A percentile compares a stretch with the other conserved stretches of the same genome.
phyloP scores from a whole-genome alignment of 139 green algal species.

The Trebouxia sp. region DNA sequence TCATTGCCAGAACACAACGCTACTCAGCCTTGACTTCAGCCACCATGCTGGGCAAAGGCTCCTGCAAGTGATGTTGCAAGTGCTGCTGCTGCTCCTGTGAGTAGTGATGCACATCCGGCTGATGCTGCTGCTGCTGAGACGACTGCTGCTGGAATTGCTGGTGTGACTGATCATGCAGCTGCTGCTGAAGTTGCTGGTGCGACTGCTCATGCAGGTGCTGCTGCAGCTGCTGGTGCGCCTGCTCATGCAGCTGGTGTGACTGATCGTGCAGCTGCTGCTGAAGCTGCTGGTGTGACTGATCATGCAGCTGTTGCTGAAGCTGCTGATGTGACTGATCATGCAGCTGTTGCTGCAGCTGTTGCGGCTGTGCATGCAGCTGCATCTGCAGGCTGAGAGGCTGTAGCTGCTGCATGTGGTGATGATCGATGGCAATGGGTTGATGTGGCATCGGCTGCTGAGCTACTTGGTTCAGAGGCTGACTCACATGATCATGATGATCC shows the following conservation, averaged over 20 bases:
- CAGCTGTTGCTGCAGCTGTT: constrained; percentile 9
- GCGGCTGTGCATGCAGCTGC: constrained; percentile 5
- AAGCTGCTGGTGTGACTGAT: constrained; percentile 9
- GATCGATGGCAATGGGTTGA: constrained; percentile 13
- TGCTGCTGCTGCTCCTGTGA: background rate
- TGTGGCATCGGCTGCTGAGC: constrained; percentile 21
- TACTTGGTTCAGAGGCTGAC: constrained; percentile 9
- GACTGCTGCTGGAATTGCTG: background rate
- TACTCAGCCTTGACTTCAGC: constrained; percentile 3
- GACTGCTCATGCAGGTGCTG: background rate
- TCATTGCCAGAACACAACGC: background rate
- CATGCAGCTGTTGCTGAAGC: constrained; percentile 16
- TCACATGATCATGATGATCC: constrained; percentile 14
- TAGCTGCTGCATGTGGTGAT: constrained; percentile 22
- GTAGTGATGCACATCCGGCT: background rate
- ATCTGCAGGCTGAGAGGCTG: constrained; percentile 12
- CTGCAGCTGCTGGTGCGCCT: background rate
- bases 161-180: background rate
- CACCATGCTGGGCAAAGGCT: constrained; percentile 10
- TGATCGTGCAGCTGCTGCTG: constrained; percentile 1
- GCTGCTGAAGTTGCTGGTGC: constrained; percentile 11
- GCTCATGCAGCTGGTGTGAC: background rate
- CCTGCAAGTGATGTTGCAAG: constrained; percentile 6
- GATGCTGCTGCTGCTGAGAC: background rate
- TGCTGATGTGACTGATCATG: background rate